A percentile compares a stretch with the other conserved stretches of the same genome.
phyloP scores from a whole-genome alignment of 2,329 filamentous ascomycete species.

The Ascochyta pisi region DNA sequence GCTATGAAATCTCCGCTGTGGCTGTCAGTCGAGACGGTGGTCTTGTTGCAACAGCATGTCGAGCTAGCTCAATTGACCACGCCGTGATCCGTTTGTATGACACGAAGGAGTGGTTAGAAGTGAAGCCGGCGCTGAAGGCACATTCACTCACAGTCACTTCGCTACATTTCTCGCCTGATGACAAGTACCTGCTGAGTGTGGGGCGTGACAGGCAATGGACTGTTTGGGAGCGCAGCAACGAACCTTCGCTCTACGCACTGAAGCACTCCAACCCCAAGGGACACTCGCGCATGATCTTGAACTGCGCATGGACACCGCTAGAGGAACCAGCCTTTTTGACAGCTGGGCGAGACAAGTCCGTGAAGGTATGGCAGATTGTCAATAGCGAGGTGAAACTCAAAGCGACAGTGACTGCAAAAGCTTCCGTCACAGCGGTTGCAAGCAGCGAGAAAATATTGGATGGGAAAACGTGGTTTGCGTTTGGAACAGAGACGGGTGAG shows the following conservation, averaged over 20 bases:
- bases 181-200: constrained; percentile 80
- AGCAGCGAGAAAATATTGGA: constrained; percentile 14
- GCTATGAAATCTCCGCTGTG: constrained; percentile 92
- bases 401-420: constrained; percentile 29
- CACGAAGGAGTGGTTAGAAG: constrained; percentile 84
- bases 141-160: constrained; percentile 87
- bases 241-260: constrained; percentile 60
- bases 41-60: constrained; percentile 89
- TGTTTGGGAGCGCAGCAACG: constrained; percentile 68
- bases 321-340: constrained; percentile 73
- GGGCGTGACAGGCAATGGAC: constrained; percentile 92
- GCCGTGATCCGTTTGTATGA: constrained; percentile 93
- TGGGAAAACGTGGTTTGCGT: constrained; percentile 34
- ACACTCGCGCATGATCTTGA: constrained; percentile 90
- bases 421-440: constrained; percentile 41
- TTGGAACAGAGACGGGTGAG: constrained; percentile 43
- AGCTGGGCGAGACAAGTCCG: constrained; percentile 85
- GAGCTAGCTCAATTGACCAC: constrained; percentile 90
- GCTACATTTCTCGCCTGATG: constrained; percentile 79
- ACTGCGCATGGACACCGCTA: constrained; percentile 75
- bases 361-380: constrained; percentile 64
- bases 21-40: constrained; percentile 76
- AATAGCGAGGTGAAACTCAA: constrained; percentile 32
- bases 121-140: constrained; percentile 80
- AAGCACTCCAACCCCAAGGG: constrained; percentile 77